Conservation (phyloP, 257 asterid genomes). For the Solanum medicagineum region DNA sequence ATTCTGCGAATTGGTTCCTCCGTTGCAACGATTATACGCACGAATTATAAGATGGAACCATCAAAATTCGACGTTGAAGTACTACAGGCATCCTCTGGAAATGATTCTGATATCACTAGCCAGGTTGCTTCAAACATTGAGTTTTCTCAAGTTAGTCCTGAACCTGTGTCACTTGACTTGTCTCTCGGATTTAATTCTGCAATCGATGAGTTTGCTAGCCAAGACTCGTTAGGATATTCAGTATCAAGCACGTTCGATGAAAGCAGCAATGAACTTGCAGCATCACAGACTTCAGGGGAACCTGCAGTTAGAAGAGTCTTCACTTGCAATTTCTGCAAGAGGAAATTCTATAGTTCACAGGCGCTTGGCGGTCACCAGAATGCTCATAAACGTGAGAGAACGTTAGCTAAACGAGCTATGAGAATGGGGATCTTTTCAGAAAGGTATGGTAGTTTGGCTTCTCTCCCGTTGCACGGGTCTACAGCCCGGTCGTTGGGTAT, state of each 20-base stretch:
- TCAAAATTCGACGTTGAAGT: conserved; percentile 17
- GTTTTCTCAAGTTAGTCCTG: not conserved
- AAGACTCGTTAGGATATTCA: conserved; percentile 14
- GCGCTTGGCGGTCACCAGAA: conserved; percentile 45
- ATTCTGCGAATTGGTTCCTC: not conserved
- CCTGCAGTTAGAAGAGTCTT: conserved; percentile 21
- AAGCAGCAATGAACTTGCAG: conserved; percentile 28
- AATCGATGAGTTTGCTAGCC: conserved; percentile 3
- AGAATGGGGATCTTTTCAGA: conserved; percentile 30
- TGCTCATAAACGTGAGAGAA: conserved; percentile 34
- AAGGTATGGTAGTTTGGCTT: conserved; percentile 19
- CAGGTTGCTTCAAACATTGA: conserved; percentile 26
- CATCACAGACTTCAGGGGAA: conserved; percentile 1
- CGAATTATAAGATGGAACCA: conserved; percentile 15
- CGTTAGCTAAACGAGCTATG: conserved; percentile 29
- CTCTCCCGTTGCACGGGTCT: conserved; percentile 40
- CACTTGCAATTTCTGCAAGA: conserved; percentile 29
- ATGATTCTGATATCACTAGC: conserved; percentile 17
- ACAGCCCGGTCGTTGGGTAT: conserved; percentile 29
- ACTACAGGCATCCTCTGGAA: conserved; percentile 13
- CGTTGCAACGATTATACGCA: not conserved
- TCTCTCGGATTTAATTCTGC: conserved; percentile 24
- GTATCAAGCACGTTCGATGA: conserved; percentile 39
- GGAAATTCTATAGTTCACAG: conserved; percentile 34
- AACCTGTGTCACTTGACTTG: conserved; percentile 28